Evolutionary conservation across 805 yeast species (phyloP).

Genomic region (Monosporozyma unispora): DNA sequence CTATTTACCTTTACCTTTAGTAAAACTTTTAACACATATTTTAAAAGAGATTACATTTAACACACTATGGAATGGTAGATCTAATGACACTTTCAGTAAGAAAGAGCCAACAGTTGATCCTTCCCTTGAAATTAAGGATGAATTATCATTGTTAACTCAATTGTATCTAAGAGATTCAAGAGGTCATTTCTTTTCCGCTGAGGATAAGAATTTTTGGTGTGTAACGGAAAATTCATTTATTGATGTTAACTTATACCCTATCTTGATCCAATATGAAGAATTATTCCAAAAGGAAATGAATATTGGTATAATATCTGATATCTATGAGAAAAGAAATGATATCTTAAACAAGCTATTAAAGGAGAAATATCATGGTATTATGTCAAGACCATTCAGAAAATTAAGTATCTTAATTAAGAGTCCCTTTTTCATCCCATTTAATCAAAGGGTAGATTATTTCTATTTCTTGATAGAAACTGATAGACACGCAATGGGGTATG

Average conservation of each 20-base stretch:
- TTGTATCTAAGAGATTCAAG: slow-evolving; percentile 27
- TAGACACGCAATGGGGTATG: slow-evolving; percentile 20
- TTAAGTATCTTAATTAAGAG: slow-evolving; percentile 48
- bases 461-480: slow-evolving; percentile 54
- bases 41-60: slow-evolving; percentile 19
- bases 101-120: slow-evolving; percentile 1
- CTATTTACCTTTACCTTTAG: slow-evolving; percentile 10
- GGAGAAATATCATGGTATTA: slow-evolving; percentile 3
- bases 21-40: slow-evolving; percentile 11
- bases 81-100: background rate
- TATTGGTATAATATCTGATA: background rate
- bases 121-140: background rate
- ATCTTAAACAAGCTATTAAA: slow-evolving; percentile 1
- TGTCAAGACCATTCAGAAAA: slow-evolving; percentile 25
- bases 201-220: slow-evolving; percentile 16
- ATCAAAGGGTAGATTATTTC: slow-evolving; percentile 63
- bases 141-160: slow-evolving; percentile 13
- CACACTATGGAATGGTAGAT: slow-evolving; percentile 13
- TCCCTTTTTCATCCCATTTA: slow-evolving; percentile 77
- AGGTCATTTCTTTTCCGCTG: slow-evolving; percentile 14
- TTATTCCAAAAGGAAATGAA: background rate
- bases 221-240: slow-evolving; percentile 1
- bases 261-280: slow-evolving; percentile 3
- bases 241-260: slow-evolving; percentile 2
- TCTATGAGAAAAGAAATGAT: slow-evolving; percentile 1